Conservation (phyloP, 139 green algal genomes). For the Tetradesmus lagerheimii region DNA sequence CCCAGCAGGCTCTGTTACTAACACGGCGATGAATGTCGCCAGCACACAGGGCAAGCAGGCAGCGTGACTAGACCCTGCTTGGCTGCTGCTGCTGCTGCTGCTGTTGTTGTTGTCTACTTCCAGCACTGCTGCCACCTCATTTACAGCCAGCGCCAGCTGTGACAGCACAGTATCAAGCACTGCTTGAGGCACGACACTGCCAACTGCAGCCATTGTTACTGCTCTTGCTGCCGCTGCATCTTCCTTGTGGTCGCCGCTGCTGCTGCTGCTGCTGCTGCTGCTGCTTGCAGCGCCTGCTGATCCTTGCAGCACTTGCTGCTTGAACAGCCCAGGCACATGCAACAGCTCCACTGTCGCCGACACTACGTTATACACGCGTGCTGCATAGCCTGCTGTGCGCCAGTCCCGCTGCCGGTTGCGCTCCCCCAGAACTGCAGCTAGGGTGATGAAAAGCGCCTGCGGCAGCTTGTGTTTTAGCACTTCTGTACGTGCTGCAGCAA, state of each 20-base stretch:
- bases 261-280: not conserved
- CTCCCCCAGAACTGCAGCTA: not conserved
- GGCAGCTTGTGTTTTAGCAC: not conserved
- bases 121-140: too few relatives aligned
- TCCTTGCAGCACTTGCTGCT: not conserved
- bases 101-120: not conserved
- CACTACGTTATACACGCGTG: not conserved
- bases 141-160: too few relatives aligned
- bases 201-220: too few relatives aligned
- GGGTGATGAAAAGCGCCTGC: too few relatives aligned
- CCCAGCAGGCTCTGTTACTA: too few relatives aligned
- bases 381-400: not conserved
- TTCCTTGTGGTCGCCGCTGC: too few relatives aligned
- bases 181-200: too few relatives aligned
- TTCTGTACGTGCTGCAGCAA: not conserved
- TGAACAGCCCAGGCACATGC: not conserved
- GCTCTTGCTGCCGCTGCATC: too few relatives aligned
- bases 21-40: too few relatives aligned
- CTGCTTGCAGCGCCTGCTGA: not conserved
- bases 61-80: too few relatives aligned
- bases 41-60: too few relatives aligned
- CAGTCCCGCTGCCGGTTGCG: not conserved
- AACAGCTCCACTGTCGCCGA: not conserved
- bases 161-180: too few relatives aligned
- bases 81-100: not conserved